A percentile compares a stretch with the other conserved stretches of the same genome.
phyloP scores from a whole-genome alignment of 768 basidiomycete genomes.

The Mycena belliarum region DNA sequence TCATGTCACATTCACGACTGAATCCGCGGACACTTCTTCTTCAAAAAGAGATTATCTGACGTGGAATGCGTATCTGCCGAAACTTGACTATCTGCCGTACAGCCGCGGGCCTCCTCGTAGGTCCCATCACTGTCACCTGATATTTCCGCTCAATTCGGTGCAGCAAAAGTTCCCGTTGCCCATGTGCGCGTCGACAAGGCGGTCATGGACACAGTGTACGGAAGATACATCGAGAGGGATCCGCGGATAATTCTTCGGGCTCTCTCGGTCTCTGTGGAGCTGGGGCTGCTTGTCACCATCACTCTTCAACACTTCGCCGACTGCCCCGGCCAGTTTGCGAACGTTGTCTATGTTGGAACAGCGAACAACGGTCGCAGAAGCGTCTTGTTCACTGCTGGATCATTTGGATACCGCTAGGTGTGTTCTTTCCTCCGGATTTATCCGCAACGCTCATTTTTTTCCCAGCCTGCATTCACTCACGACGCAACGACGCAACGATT shows the following conservation, averaged over 20 bases:
- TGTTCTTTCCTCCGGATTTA: background rate
- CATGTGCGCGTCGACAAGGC: constrained; percentile 38
- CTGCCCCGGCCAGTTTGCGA: background rate
- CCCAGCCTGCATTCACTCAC: background rate
- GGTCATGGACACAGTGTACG: constrained; percentile 37
- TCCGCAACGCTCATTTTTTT: background rate
- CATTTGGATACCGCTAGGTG: constrained; percentile 4
- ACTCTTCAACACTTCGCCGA: background rate
- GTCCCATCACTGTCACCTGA: constrained; percentile 5
- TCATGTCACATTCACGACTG: constrained; percentile 30
- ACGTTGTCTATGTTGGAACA: constrained; percentile 12
- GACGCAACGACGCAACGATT: background rate
- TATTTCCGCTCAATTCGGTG: background rate
- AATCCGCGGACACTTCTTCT: constrained; percentile 11
- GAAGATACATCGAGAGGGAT: constrained; percentile 32
- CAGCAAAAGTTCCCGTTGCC: constrained; percentile 32
- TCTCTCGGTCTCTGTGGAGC: constrained; percentile 42
- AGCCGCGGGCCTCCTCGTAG: constrained; percentile 28
- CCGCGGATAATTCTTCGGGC: constrained; percentile 38
- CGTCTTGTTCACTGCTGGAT: constrained; percentile 10
- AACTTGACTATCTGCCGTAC: constrained; percentile 22
- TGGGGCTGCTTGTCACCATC: constrained; percentile 37
- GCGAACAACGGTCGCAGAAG: constrained; percentile 14
- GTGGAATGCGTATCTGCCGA: constrained; percentile 34
- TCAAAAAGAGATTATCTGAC: constrained; percentile 25